Percentiles rank a stretch among this genome's conserved stretches.
phyloP scores from a whole-genome alignment of 306 rosid genomes.

The Lotus japonicus region DNA sequence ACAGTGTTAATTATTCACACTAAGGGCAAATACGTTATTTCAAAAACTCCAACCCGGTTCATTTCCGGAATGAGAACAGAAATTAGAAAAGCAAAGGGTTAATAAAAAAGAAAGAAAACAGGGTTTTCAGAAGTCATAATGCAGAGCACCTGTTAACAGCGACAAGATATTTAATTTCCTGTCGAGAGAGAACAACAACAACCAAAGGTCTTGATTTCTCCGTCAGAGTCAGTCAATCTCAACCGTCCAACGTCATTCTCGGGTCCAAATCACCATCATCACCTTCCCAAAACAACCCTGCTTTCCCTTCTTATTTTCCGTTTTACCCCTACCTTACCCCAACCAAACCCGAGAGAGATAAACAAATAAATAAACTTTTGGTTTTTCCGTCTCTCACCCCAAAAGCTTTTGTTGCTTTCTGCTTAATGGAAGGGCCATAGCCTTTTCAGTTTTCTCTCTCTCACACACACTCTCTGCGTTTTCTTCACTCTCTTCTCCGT shows the following conservation, averaged over 20 bases:
- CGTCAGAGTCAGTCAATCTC: constrained; percentile 4
- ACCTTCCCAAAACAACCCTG: constrained; percentile 6
- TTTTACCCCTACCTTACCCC: constrained; percentile 44
- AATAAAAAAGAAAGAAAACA: neutral
- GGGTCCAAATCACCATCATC: neutral
- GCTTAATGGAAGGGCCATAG: constrained; percentile 69
- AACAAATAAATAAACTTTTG: neutral
- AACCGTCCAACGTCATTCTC: constrained; percentile 27
- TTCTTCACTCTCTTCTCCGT: neutral
- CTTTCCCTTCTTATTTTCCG: constrained; percentile 6
- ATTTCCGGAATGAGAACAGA: no score
- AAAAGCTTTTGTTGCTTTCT: constrained; percentile 64
- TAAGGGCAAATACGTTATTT: no score
- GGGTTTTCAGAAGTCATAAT: neutral
- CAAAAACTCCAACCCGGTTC: no score
- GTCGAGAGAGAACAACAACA: neutral
- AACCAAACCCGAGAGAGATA: neutral
- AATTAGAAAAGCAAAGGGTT: neutral
- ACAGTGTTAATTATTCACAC: neutral
- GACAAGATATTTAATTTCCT: constrained; percentile 35
- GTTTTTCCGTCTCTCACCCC: constrained; percentile 23
- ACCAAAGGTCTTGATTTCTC: constrained; percentile 23
- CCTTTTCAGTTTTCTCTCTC: constrained; percentile 4
- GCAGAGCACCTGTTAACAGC: constrained; percentile 33
- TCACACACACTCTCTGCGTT: neutral